Conservation (phyloP, 164 flowering plant species). For the Vitis rupestris region DNA sequence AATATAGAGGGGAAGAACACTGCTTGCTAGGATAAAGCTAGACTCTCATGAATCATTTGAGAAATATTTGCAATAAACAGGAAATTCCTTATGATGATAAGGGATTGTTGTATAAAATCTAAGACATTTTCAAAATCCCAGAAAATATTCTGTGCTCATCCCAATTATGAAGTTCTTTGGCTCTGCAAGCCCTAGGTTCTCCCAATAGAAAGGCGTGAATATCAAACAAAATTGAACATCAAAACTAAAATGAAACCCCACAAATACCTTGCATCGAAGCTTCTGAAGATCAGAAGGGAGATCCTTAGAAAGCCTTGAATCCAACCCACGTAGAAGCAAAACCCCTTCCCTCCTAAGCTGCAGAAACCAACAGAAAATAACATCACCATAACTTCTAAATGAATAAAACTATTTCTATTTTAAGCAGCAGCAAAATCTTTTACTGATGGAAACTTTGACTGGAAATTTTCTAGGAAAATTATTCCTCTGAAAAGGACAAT, state of each 20-base stretch:
- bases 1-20: neutral
- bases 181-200: too few species aligned
- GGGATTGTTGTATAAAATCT: too few species aligned
- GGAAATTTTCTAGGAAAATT: neutral
- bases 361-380: conserved; percentile 21
- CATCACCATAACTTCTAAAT: neutral
- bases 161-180: too few species aligned
- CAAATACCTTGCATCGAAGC: conserved; percentile 91
- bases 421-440: too few species aligned
- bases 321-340: conserved; percentile 82
- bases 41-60: neutral
- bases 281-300: conserved; percentile 95
- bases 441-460: too few species aligned
- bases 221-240: neutral
- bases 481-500: neutral
- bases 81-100: too few species aligned
- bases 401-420: neutral
- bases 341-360: conserved; percentile 91
- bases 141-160: too few species aligned
- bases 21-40: neutral
- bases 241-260: neutral
- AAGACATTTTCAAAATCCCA: too few species aligned
- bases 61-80: too few species aligned
- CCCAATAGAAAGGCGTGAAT: neutral
- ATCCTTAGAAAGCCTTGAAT: conserved; percentile 92